These are phyloP conservation scores for Colletotrichum acutatum DNA, from an alignment of 2,329 filamentous ascomycete species.

Conservation along the genomic window DNA sequence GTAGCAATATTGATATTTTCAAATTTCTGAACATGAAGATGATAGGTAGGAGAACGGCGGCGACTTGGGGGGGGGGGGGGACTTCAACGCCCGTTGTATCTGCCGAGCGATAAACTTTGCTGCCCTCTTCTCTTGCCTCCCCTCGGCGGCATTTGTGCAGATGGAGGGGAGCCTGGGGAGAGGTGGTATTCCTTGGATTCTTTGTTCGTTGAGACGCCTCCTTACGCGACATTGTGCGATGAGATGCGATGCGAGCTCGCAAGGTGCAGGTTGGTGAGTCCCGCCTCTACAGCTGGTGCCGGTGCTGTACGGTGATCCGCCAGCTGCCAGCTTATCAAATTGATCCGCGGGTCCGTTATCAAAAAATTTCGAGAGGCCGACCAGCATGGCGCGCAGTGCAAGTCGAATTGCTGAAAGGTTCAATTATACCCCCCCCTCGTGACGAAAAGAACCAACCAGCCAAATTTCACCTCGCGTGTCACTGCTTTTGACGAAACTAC, in stretches of 20 bases:
- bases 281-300: neutral
- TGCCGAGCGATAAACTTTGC: neutral
- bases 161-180: too few relatives aligned
- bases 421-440: neutral
- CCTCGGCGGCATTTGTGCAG: too few relatives aligned
- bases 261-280: too few relatives aligned
- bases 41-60: too few relatives aligned
- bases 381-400: neutral
- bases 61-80: too few relatives aligned
- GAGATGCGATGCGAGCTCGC: neutral
- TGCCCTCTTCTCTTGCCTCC: too few relatives aligned
- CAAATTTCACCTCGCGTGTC: too few relatives aligned
- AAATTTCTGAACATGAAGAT: too few relatives aligned
- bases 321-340: constrained; percentile 23
- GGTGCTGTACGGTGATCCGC: rapidly evolving
- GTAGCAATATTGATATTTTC: too few relatives aligned
- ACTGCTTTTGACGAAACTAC: too few relatives aligned
- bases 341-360: constrained; percentile 21
- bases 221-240: neutral
- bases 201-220: neutral
- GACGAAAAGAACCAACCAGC: constrained; percentile 12
- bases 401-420: constrained; percentile 2
- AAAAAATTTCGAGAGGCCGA: constrained; percentile 31
- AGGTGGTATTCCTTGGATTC: neutral
- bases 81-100: neutral